Evolutionary conservation across 2,329 filamentous ascomycete species (phyloP).

Genomic region (Tympanopsis confertula): DNA sequence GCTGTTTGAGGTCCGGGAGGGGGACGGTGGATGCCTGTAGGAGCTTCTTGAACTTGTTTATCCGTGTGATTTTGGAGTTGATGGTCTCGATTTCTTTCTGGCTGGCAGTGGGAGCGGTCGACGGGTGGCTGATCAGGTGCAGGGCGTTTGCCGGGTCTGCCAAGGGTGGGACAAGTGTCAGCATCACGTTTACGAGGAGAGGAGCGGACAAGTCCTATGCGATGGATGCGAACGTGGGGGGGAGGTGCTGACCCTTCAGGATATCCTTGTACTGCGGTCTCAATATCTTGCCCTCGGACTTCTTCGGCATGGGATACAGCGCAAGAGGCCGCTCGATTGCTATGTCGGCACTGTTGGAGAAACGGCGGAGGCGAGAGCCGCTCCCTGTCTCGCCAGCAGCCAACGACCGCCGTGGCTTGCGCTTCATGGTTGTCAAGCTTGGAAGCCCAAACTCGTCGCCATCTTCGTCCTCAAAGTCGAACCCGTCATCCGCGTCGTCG

Average conservation of each 20-base stretch:
- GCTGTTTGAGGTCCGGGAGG: conserved; percentile 67
- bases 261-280: conserved; percentile 97
- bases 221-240: too few relatives aligned
- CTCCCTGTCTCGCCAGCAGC: conserved; percentile 28
- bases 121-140: conserved; percentile 82
- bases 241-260: conserved; percentile 58
- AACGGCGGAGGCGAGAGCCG: conserved; percentile 35
- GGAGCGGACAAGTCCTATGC: too few relatives aligned
- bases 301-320: conserved; percentile 78
- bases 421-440: conserved; percentile 81
- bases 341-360: conserved; percentile 85
- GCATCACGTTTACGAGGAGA: conserved; percentile 3
- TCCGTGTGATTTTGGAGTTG: conserved; percentile 77
- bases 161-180: background rate
- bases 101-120: conserved; percentile 60
- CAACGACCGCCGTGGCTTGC: conserved; percentile 46
- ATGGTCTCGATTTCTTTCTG: conserved; percentile 78
- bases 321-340: conserved; percentile 76
- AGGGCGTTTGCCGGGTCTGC: conserved; percentile 79
- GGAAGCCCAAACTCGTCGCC: conserved; percentile 87
- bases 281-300: conserved; percentile 85
- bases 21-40: conserved; percentile 85
- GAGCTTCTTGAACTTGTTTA: conserved; percentile 97
- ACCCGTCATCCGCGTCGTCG: conserved; percentile 53
- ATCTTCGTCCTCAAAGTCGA: conserved; percentile 69